These are phyloP conservation scores for Striga hermonthica DNA, from an alignment of 305 asterid species.

Conservation along the genomic window DNA sequence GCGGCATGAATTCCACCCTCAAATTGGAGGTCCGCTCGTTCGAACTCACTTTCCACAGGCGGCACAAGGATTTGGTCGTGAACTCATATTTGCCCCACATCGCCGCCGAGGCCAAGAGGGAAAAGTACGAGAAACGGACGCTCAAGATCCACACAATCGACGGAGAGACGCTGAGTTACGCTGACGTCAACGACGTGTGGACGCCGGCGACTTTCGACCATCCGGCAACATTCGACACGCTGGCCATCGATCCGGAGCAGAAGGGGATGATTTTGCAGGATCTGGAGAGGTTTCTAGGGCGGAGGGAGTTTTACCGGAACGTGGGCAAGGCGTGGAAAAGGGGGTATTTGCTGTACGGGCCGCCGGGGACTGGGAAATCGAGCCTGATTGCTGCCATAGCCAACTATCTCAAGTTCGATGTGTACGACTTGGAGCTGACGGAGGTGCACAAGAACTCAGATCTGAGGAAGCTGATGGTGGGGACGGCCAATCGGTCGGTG, in stretches of 20 bases:
- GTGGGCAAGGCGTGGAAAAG: slow-evolving; percentile 79
- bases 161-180: slow-evolving; percentile 25
- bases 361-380: slow-evolving; percentile 77
- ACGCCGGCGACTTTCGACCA: slow-evolving; percentile 47
- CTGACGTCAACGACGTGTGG: slow-evolving; percentile 39
- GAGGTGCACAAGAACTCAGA: slow-evolving; percentile 48
- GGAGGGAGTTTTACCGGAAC: slow-evolving; percentile 51
- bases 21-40: slow-evolving; percentile 52
- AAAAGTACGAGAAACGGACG: slow-evolving; percentile 43
- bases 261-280: slow-evolving; percentile 47
- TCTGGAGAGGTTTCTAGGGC: slow-evolving; percentile 47
- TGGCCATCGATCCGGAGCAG: slow-evolving; percentile 54
- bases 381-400: slow-evolving; percentile 78
- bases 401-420: slow-evolving; percentile 57
- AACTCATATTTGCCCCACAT: slow-evolving; percentile 47
- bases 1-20: slow-evolving; percentile 39
- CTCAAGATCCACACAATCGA: slow-evolving; percentile 48
- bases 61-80: slow-evolving; percentile 41
- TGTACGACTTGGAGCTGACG: slow-evolving; percentile 66
- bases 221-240: slow-evolving; percentile 57
- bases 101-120: slow-evolving; percentile 28
- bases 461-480: slow-evolving; percentile 45
- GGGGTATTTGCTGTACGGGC: slow-evolving; percentile 74
- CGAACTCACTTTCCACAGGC: slow-evolving; percentile 56
- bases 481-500: slow-evolving; percentile 52